phyloP scores from a whole-genome alignment of 2,329 filamentous ascomycete genomes.

The Bipolaris victoriae region DNA sequence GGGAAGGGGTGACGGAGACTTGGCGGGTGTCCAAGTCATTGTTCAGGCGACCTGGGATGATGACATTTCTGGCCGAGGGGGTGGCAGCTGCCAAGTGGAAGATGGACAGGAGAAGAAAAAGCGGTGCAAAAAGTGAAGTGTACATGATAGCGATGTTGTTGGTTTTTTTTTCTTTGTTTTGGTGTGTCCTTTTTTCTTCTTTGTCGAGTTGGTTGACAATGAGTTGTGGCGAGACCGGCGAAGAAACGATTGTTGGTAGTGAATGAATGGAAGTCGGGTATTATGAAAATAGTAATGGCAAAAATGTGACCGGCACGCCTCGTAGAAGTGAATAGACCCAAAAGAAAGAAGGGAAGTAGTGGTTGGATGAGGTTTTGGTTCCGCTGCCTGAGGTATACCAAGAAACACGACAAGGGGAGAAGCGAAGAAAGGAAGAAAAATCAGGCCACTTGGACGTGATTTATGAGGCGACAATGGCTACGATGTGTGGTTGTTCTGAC shows the following conservation, averaged over 20 bases:
- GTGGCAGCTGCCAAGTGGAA: slow-evolving; percentile 27
- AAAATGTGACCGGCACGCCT: slow-evolving; percentile 41
- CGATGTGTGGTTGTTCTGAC: slow-evolving; percentile 33
- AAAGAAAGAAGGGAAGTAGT: slow-evolving; percentile 17
- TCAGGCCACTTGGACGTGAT: slow-evolving; percentile 42
- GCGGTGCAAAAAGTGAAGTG: slow-evolving; percentile 31
- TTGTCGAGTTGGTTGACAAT: not conserved
- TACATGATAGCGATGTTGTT: slow-evolving; percentile 28
- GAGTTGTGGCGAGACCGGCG: not conserved
- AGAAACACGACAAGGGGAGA: slow-evolving; percentile 26
- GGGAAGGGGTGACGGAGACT: slow-evolving; percentile 30
- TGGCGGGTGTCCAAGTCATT: slow-evolving; percentile 37
- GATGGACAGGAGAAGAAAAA: slow-evolving; percentile 37
- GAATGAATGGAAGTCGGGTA: slow-evolving; percentile 14
- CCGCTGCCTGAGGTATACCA: slow-evolving; percentile 31
- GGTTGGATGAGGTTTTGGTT: slow-evolving; percentile 12
- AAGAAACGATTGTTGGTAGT: not conserved
- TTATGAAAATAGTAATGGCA: slow-evolving; percentile 19
- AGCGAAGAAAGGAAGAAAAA: slow-evolving; percentile 22
- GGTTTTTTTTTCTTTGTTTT: not conserved
- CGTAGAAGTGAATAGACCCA: slow-evolving; percentile 27
- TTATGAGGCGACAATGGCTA: slow-evolving; percentile 35
- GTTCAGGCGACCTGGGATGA: slow-evolving; percentile 8
- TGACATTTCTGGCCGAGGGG: slow-evolving; percentile 16
- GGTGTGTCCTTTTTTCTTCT: not conserved